Percentiles rank a stretch among this genome's conserved stretches.
Conservation (phyloP, 2,329 filamentous ascomycete species). For the Leptosphaerulina australis region DNA sequence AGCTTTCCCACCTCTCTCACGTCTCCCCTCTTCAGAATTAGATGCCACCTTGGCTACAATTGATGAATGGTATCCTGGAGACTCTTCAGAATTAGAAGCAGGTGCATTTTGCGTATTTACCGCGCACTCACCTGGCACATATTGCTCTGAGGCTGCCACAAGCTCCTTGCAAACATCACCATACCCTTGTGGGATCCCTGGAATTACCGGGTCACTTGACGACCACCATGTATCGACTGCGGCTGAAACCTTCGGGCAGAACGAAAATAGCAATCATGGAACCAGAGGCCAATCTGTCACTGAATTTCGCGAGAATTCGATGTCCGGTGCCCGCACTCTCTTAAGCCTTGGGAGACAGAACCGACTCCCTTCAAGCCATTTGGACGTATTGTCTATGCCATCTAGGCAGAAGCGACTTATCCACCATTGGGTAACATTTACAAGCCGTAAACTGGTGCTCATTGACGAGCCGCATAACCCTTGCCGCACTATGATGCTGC, state of each 20-base stretch:
- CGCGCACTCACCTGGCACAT: not conserved
- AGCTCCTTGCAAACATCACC: not conserved
- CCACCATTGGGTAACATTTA: conserved; percentile 22
- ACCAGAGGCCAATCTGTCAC: not conserved
- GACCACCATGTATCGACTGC: not conserved
- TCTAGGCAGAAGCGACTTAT: conserved; percentile 19
- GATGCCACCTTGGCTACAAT: conserved; percentile 5
- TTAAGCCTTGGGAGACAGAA: not conserved
- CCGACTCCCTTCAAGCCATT: conserved; percentile 3
- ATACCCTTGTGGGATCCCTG: not conserved
- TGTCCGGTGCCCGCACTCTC: not conserved
- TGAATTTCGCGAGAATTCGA: not conserved
- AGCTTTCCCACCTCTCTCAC: not conserved
- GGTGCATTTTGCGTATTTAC: conserved; percentile 17
- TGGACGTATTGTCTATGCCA: conserved; percentile 12
- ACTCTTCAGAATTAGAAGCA: not conserved
- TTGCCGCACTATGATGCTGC: conserved; percentile 22
- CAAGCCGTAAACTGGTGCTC: conserved; percentile 16
- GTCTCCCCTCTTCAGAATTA: conserved; percentile 9
- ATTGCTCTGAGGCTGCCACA: not conserved
- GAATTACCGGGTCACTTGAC: not conserved
- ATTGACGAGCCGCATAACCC: conserved; percentile 21
- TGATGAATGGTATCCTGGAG: conserved; percentile 12
- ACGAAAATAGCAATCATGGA: not conserved
- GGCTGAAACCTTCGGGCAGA: not conserved